A percentile compares a stretch with the other conserved stretches of the same genome.
phyloP scores from a whole-genome alignment of 2,329 filamentous ascomycete genomes.

The Leptodontidium sp. region DNA sequence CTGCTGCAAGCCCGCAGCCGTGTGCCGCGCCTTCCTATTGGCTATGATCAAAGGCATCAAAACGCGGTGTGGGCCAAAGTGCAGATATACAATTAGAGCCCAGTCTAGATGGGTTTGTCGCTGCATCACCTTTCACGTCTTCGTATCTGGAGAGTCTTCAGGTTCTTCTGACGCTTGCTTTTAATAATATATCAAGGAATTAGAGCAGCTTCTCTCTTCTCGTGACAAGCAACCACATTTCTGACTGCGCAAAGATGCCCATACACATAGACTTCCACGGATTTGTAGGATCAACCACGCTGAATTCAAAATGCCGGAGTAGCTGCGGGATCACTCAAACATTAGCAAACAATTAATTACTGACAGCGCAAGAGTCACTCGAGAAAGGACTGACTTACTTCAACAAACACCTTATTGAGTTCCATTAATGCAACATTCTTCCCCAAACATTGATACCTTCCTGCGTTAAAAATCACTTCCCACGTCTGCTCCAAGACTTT shows the following conservation, averaged over 20 bases:
- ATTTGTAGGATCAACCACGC: not conserved
- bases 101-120: too few species aligned
- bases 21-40: too few species aligned
- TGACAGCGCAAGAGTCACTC: too few species aligned
- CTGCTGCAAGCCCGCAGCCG: too few species aligned
- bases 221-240: not conserved
- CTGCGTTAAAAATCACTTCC: not conserved
- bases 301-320: not conserved
- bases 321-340: not conserved
- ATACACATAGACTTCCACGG: not conserved
- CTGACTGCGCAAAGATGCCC: not conserved
- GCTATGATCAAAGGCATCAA: too few species aligned
- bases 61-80: too few species aligned
- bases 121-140: too few species aligned
- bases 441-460: not conserved
- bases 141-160: too few species aligned
- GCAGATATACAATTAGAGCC: too few species aligned
- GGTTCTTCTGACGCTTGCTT: too few species aligned
- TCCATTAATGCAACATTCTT: constrained; percentile 6
- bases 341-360: not conserved
- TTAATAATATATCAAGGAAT: too few species aligned
- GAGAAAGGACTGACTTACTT: not conserved
- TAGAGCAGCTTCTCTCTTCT: not conserved
- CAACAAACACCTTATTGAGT: not conserved
- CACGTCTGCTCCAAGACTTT: not conserved